phyloP scores from a whole-genome alignment of 371 early-diverging fungal species.

The Lichtheimia corymbifera region DNA sequence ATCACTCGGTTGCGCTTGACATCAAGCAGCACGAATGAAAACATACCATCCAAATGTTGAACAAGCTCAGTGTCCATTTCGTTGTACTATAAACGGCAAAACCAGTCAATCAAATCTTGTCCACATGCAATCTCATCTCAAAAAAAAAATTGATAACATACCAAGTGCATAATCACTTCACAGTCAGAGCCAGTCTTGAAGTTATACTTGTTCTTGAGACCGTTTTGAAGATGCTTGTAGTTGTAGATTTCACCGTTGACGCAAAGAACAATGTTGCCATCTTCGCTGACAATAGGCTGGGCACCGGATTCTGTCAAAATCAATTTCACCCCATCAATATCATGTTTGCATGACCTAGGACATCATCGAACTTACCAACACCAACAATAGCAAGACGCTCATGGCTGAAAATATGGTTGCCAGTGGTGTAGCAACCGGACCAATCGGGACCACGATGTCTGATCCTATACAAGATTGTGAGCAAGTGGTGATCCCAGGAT shows the following conservation, averaged over 20 bases:
- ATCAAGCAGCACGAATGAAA: conserved; percentile 91
- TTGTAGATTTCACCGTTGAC: conserved; percentile 99
- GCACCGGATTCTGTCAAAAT: conserved; percentile 77
- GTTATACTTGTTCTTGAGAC: conserved; percentile 63
- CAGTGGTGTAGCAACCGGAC: conserved; percentile 82
- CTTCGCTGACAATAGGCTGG: conserved; percentile 91
- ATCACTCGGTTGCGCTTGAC: conserved; percentile 76
- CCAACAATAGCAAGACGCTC: conserved; percentile 98
- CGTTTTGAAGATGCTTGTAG: conserved; percentile 85
- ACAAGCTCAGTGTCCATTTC: conserved; percentile 82
- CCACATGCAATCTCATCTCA: not conserved
- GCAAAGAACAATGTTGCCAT: conserved; percentile 78
- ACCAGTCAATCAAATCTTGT: not conserved
- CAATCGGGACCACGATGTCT: conserved; percentile 98
- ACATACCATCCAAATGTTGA: conserved; percentile 92
- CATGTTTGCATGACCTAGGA: no score
- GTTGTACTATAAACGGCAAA: conserved; percentile 65
- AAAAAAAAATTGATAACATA: conserved; percentile 39
- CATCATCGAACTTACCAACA: conserved; percentile 65
- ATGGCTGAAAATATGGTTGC: conserved; percentile 89
- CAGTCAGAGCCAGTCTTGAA: conserved; percentile 97
- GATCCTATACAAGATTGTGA: conserved; percentile 35
- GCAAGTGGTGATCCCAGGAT: not conserved
- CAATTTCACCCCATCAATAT: no score
- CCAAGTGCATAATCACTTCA: conserved; percentile 93